phyloP scores from a whole-genome alignment of 192 early-diverging fungal species.

The Funneliformis mosseae region DNA sequence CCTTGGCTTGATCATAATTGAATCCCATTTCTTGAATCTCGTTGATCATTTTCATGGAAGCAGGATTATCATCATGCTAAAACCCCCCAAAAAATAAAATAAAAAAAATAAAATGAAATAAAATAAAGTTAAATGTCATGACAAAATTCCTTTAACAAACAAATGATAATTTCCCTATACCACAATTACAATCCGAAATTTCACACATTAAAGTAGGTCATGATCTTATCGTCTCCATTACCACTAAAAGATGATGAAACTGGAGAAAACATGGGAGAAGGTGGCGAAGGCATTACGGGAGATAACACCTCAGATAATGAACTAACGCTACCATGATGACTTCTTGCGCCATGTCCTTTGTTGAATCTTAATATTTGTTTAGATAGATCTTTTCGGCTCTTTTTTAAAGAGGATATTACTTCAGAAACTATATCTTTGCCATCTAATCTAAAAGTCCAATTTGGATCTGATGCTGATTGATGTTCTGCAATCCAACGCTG shows the following conservation, averaged over 20 bases:
- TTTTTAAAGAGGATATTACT: constrained; percentile 44
- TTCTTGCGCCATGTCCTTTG: not conserved
- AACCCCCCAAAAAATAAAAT: not conserved
- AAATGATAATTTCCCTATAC: constrained; percentile 1
- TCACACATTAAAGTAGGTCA: constrained; percentile 12
- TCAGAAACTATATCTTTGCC: constrained; percentile 58
- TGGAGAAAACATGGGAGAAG: constrained; percentile 8
- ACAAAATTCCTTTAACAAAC: not conserved
- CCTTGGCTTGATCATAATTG: constrained; percentile 55
- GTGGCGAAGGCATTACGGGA: constrained; percentile 2
- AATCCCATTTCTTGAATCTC: constrained; percentile 76
- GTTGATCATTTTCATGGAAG: constrained; percentile 41
- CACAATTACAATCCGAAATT: not conserved
- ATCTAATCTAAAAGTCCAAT: constrained; percentile 34
- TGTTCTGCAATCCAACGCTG: not conserved
- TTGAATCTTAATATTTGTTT: not conserved
- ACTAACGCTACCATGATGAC: constrained; percentile 23
- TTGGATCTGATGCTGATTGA: not conserved
- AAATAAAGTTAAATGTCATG: not conserved
- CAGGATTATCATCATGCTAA: constrained; percentile 34
- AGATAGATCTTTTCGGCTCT: constrained; percentile 17
- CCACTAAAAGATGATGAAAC: not conserved
- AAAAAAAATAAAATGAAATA: not conserved
- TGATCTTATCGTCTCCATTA: constrained; percentile 14
- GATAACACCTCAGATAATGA: constrained; percentile 21